Conservation (phyloP, 805 yeast genomes). For the Candida hungchunana region DNA sequence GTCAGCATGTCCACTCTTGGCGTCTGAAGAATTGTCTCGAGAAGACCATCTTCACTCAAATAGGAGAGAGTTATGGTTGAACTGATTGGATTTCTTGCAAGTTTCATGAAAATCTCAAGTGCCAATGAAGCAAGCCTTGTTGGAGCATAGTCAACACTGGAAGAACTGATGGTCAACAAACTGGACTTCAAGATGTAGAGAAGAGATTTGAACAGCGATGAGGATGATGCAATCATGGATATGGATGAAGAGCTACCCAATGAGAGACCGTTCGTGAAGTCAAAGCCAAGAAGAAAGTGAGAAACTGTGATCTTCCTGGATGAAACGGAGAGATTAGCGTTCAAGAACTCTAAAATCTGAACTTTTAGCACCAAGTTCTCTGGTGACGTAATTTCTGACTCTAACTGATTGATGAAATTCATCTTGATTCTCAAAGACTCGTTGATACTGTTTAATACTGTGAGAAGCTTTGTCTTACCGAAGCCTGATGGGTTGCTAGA, state of each 20-base stretch:
- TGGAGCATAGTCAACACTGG: slow-evolving; percentile 47
- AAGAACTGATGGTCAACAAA: slow-evolving; percentile 37
- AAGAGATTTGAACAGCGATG: slow-evolving; percentile 54
- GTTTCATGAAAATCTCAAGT: slow-evolving; percentile 57
- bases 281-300: slow-evolving; percentile 78
- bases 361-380: slow-evolving; percentile 47
- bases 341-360: slow-evolving; percentile 55
- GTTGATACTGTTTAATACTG: slow-evolving; percentile 69
- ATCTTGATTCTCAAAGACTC: slow-evolving; percentile 72
- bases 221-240: slow-evolving; percentile 50
- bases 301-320: slow-evolving; percentile 49
- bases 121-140: slow-evolving; percentile 53
- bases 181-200: slow-evolving; percentile 46
- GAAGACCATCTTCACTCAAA: slow-evolving; percentile 49
- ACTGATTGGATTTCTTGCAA: slow-evolving; percentile 55
- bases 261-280: slow-evolving; percentile 43
- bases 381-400: slow-evolving; percentile 37
- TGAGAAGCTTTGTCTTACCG: slow-evolving; percentile 58
- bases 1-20: slow-evolving; percentile 53
- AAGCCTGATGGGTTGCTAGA: slow-evolving; percentile 25
- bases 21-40: slow-evolving; percentile 44
- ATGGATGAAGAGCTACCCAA: slow-evolving; percentile 40
- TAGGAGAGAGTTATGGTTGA: slow-evolving; percentile 46
- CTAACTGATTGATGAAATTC: slow-evolving; percentile 67
- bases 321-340: slow-evolving; percentile 40